Evolutionary conservation across 352 stramenopile species (phyloP), one percentile per base, ranked within the genome.

Genomic region (Phytophthora pini): DNA sequence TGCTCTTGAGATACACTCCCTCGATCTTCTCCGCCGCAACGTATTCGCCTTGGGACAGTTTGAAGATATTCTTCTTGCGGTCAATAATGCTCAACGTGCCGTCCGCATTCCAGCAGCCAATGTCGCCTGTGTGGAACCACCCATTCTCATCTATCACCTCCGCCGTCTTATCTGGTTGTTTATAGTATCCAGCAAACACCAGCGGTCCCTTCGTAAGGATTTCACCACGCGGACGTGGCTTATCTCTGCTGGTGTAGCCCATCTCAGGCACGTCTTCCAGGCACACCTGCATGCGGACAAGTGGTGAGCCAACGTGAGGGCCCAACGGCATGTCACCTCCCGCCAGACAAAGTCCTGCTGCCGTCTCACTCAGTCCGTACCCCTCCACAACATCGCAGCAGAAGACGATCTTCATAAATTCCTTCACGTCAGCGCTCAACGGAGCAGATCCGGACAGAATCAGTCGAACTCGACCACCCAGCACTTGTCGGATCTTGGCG

Each of bases 91-190:
- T 84, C 46, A 98, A 69, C 51, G 87, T 97, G 31, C 94, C 94
- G 63, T 98, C 88, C 26, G 88, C 87, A 75, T 99, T 99, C 79
- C 98, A 98, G 40, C 81, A 83, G 11, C 95, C 97, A 41, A 99
- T 90, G 81, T 99, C 97, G 11, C 97, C 97, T 1, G 97, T 99
- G 77, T 99, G 93, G 69, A 99, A 99, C 89, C 92, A 99, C 4
- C 96, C 97, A 31, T 95, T 92, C 17, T 79, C 74, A 58, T 98
- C 93, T 27, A 99, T 86, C 3, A 88, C 93, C 57, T 98, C 91
- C 0, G 69, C 68, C 0, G 97, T 99, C 46, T 97, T 93, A 62
- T 97, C 90, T 4, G 83, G 77, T 66, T 99, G 90, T 65, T 98
- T 98, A 79, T 98, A 98, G 80, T 99, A 99, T 5, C 97, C 97